phyloP scores from a whole-genome alignment of 2,329 filamentous ascomycete genomes.

The Fusarium humuli region DNA sequence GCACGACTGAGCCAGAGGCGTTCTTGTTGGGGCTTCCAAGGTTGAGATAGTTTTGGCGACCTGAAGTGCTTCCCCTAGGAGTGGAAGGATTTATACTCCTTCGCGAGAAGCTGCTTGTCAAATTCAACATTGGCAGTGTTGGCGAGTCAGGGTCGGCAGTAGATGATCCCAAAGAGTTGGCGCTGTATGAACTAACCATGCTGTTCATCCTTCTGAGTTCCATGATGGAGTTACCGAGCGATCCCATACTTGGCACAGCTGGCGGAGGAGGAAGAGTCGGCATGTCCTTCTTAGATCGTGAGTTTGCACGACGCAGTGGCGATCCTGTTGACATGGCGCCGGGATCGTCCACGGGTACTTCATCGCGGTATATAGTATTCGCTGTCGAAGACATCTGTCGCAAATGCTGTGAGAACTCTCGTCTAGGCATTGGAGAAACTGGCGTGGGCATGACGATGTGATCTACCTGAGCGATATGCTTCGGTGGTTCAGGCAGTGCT shows the following conservation, averaged over 20 bases:
- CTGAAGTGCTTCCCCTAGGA: conserved; percentile 50
- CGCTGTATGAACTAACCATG: conserved; percentile 59
- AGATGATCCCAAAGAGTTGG: conserved; percentile 52
- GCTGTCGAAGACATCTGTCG: conserved; percentile 40
- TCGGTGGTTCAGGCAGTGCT: conserved; percentile 48
- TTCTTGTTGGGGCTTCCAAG: conserved; percentile 52
- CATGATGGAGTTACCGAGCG: conserved; percentile 58
- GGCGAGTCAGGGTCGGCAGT: conserved; percentile 52
- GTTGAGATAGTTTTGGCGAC: conserved; percentile 61
- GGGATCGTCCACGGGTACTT: conserved; percentile 22
- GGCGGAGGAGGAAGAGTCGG: conserved; percentile 8
- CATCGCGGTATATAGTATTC: conserved; percentile 45
- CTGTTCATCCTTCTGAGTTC: conserved; percentile 70
- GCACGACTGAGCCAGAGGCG: background rate
- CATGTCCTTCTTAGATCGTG: conserved; percentile 31
- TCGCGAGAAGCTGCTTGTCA: conserved; percentile 53
- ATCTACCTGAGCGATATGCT: conserved; percentile 45
- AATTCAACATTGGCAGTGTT: conserved; percentile 54
- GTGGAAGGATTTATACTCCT: conserved; percentile 41
- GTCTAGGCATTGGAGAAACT: conserved; percentile 45
- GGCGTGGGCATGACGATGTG: conserved; percentile 44
- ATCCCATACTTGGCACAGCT: conserved; percentile 18
- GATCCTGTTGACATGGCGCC: conserved; percentile 40
- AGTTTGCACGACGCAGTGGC: conserved; percentile 36
- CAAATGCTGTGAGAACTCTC: conserved; percentile 32